Base-by-base conservation (phyloP, 495 filamentous ascomycete genomes). In the Melanomma pulvis-pyrius region DNA sequence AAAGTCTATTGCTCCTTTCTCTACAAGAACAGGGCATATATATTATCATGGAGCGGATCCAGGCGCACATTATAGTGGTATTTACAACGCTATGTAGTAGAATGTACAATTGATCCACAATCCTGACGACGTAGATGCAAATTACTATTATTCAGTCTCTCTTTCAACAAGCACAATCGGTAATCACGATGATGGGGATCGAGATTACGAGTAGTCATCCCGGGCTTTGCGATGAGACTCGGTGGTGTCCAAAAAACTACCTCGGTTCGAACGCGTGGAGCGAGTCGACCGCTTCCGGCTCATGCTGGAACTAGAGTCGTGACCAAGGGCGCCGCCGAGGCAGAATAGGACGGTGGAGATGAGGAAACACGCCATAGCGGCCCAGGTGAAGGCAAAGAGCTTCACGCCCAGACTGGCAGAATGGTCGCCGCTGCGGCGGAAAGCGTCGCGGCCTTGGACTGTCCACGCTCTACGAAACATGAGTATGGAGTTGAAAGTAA, bases 371-470 rank as follows among this genome's bases (percentile, higher is more conserved):
- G 82, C 85, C 71, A 87, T 85, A 4, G 90, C 83, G 1, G 88
- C 88, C 92, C 92, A 97, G 78, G 88, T 91, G 79, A 96, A 96
- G 28, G 85, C 92, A 69, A 90, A 93, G 7, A 89, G 87, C 65
- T 92, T 91, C 17, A 76, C 68, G 26, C 92, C 92, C 5, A 97
- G 75, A 8, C 69, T 75, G 24, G 92, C 85, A 36, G n/a, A n/a
- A n/a, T 63, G 55, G 48, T 87, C 83, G 69, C 82, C 83, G 61
- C 80, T 83, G 34, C 70, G 60, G 29, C 77, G 78, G 80, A 96
- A 96, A 19, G 78, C 80, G 73, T 92, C 78, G 69, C 92, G 91
- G 70, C 86, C 89, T 74, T 88, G 81, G 60, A 96, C 90, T 68
- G 85, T 93, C 58, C 86, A 88, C 22, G 90, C 86, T 49, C 89